Conservation (phyloP, 2,329 filamentous ascomycete genomes). For the Pestalotiopsis sp. region DNA sequence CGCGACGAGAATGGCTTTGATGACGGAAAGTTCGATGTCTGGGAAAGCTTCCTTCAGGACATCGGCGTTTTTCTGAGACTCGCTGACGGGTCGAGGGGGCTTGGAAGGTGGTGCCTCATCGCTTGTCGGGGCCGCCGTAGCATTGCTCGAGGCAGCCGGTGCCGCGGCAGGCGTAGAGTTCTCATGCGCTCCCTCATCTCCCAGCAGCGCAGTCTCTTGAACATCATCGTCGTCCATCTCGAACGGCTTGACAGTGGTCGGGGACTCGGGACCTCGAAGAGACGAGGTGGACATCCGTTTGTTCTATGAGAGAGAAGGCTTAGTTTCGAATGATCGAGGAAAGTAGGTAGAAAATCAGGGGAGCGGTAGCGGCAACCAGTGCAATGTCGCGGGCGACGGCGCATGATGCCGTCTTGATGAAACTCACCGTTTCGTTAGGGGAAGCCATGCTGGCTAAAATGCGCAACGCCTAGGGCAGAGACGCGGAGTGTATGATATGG, state of each 20-base stretch:
- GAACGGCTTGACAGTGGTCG: conserved; percentile 63
- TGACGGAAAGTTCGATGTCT: conserved; percentile 72
- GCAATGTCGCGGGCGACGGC: not conserved
- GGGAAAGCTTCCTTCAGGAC: conserved; percentile 96
- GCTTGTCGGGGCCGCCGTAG: conserved; percentile 35
- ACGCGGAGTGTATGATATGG: not conserved
- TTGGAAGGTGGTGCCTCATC: conserved; percentile 66
- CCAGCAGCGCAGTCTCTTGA: conserved; percentile 57
- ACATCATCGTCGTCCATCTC: conserved; percentile 71
- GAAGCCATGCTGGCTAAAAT: conserved; percentile 10
- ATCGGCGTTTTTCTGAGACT: conserved; percentile 80
- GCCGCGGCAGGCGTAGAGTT: conserved; percentile 23
- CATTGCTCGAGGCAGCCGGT: conserved; percentile 33
- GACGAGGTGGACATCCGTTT: conserved; percentile 40
- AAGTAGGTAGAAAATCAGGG: not conserved
- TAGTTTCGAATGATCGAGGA: not conserved
- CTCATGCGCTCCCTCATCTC: conserved; percentile 38
- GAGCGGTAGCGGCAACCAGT: not conserved
- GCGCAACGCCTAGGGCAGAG: not conserved
- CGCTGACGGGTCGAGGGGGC: conserved; percentile 79
- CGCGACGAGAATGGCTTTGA: conserved; percentile 85
- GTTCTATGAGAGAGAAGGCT: conserved; percentile 29
- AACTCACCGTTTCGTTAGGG: conserved; percentile 11
- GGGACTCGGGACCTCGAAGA: conserved; percentile 55
- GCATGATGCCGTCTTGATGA: conserved; percentile 1